A percentile compares a stretch with the other conserved stretches of the same genome.
Conservation (phyloP, 2,329 filamentous ascomycete species). For the Aspergillus cejpii region DNA sequence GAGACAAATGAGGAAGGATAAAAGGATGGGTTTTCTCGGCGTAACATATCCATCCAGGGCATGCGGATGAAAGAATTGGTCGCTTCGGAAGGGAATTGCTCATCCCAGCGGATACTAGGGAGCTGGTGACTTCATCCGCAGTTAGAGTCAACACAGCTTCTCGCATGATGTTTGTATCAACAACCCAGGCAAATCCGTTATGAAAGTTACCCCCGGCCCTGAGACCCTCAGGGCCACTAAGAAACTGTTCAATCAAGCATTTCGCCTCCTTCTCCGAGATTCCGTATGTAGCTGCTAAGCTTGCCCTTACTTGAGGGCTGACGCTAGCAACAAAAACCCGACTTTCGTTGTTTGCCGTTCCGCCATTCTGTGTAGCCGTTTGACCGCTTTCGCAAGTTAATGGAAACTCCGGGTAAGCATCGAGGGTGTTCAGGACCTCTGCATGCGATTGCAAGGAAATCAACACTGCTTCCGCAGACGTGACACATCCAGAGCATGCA, state of each 20-base stretch:
- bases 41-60: constrained; percentile 98
- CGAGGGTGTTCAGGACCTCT: constrained; percentile 78
- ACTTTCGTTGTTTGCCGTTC: constrained; percentile 39
- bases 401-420: constrained; percentile 49
- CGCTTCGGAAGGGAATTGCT: constrained; percentile 30
- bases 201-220: constrained; percentile 62
- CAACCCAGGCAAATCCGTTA: constrained; percentile 78
- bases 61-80: constrained; percentile 69
- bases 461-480: constrained; percentile 93
- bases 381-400: constrained; percentile 19
- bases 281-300: constrained; percentile 74
- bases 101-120: constrained; percentile 17
- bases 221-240: constrained; percentile 64
- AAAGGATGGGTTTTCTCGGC: constrained; percentile 97
- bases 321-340: constrained; percentile 88
- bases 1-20: constrained; percentile 82
- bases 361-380: constrained; percentile 42
- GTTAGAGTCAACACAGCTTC: constrained; percentile 77
- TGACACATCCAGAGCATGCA: constrained; percentile 95
- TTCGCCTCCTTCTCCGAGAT: constrained; percentile 68
- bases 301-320: constrained; percentile 84
- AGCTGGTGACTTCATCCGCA: constrained; percentile 60
- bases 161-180: constrained; percentile 79
- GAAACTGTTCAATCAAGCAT: constrained; percentile 72
- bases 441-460: constrained; percentile 89